Conservation (phyloP, 768 basidiomycete genomes). For the Leccinum boreale region DNA sequence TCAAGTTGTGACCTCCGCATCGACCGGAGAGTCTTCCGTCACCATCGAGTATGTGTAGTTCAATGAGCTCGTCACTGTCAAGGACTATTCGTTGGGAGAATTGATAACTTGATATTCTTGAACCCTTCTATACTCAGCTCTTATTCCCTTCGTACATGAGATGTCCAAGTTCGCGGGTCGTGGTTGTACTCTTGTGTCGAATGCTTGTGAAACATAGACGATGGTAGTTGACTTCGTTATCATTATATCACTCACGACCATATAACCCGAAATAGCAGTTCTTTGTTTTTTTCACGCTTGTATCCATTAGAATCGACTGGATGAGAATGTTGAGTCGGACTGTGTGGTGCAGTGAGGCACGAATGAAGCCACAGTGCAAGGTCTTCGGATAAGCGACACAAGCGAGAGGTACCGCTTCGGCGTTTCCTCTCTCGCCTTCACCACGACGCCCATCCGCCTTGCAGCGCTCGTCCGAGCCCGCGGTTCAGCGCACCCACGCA, state of each 20-base stretch:
- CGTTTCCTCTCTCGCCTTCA: too few species aligned
- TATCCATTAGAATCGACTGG: background rate
- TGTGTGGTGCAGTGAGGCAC: too few species aligned
- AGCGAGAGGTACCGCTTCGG: too few species aligned
- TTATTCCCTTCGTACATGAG: background rate
- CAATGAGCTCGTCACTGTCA: background rate
- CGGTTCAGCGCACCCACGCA: too few species aligned
- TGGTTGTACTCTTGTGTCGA: background rate
- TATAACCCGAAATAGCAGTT: background rate
- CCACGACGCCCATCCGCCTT: too few species aligned
- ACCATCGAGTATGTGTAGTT: background rate
- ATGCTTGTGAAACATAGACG: background rate
- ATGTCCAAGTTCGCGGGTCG: background rate
- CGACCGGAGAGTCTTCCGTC: background rate
- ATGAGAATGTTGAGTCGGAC: too few species aligned
- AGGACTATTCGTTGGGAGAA: background rate
- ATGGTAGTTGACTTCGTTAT: background rate
- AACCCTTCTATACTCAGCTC: background rate
- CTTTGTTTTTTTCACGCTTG: background rate
- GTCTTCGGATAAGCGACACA: too few species aligned
- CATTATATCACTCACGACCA: background rate
- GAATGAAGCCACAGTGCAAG: too few species aligned
- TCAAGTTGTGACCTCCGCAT: slow-evolving; percentile 1
- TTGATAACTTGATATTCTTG: background rate
- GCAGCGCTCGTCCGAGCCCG: too few species aligned